phyloP scores from a whole-genome alignment of 768 basidiomycete species.

The Rhizopogon vesiculosus region DNA sequence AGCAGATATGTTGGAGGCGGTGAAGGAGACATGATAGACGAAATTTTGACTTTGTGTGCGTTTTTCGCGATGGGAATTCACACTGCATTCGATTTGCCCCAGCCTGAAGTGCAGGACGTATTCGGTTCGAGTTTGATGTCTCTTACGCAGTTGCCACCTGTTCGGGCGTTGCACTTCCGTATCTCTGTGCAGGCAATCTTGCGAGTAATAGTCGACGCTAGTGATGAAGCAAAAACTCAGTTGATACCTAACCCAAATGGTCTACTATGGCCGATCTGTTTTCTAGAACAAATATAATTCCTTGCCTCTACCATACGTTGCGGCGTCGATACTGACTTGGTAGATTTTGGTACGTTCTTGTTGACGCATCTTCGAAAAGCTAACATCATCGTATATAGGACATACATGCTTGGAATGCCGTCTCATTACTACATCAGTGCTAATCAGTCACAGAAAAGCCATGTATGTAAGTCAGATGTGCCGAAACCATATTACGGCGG shows the following conservation, averaged over 20 bases:
- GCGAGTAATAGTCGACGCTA: neutral
- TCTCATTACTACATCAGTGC: neutral
- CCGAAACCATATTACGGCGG: neutral
- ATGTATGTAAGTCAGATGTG: neutral
- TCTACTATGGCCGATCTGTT: neutral
- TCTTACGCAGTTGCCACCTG: neutral
- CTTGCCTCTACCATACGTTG: neutral
- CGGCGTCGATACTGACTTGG: too few relatives aligned
- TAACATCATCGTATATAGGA: neutral
- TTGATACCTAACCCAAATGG: too few relatives aligned
- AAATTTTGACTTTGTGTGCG: neutral
- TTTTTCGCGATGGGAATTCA: neutral
- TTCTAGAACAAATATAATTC: neutral
- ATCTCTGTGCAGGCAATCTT: neutral
- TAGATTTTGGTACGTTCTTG: neutral
- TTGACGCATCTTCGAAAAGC: neutral
- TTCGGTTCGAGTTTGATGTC: neutral
- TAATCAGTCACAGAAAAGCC: neutral
- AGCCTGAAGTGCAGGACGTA: neutral
- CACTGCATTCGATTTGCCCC: neutral
- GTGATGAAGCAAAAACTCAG: neutral
- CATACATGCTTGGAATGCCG: neutral
- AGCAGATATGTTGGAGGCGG: slow-evolving; percentile 3
- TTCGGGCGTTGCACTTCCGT: neutral
- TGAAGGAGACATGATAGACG: neutral